A percentile compares a stretch with the other conserved stretches of the same genome.
Conservation (phyloP, 192 early-diverging fungal genomes). For the Backusella psychrophila region DNA sequence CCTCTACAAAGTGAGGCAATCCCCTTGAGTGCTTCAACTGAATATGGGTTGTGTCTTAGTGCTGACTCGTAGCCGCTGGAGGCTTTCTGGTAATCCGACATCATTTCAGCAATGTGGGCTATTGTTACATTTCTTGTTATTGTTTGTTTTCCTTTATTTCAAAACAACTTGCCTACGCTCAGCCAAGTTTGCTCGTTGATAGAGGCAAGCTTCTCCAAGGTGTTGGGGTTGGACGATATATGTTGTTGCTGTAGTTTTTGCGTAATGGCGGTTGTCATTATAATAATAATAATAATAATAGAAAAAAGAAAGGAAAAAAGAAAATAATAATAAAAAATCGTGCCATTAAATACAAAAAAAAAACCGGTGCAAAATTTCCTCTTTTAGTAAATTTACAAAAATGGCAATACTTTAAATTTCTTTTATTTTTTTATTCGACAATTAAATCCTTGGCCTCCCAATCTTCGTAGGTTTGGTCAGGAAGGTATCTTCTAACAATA, state of each 20-base stretch:
- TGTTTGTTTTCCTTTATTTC: background rate
- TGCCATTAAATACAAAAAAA: too few relatives aligned
- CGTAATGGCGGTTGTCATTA: background rate
- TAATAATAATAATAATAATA: background rate
- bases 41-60: slow-evolving; percentile 92
- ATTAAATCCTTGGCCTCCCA: slow-evolving; percentile 92
- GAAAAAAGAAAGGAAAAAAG: background rate
- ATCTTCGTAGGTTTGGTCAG: slow-evolving; percentile 93
- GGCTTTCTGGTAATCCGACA: slow-evolving; percentile 83
- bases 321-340: background rate
- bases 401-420: background rate
- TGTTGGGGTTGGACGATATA: background rate
- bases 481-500: slow-evolving; percentile 88
- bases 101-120: slow-evolving; percentile 40
- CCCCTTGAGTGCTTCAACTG: slow-evolving; percentile 73
- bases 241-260: slow-evolving; percentile 13
- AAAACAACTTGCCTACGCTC: slow-evolving; percentile 41
- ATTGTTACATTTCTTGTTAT: slow-evolving; percentile 1
- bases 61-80: slow-evolving; percentile 86
- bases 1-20: slow-evolving; percentile 82
- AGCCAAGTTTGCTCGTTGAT: slow-evolving; percentile 66
- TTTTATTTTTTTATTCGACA: slow-evolving; percentile 49
- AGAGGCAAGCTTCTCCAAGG: slow-evolving; percentile 46
- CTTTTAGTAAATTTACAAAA: background rate
- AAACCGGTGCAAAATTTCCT: background rate